A percentile compares a stretch with the other conserved stretches of the same genome.
These are phyloP conservation scores for Dimocarpus longan DNA, from an alignment of 345 rosid genomes.

Conservation along the genomic window DNA sequence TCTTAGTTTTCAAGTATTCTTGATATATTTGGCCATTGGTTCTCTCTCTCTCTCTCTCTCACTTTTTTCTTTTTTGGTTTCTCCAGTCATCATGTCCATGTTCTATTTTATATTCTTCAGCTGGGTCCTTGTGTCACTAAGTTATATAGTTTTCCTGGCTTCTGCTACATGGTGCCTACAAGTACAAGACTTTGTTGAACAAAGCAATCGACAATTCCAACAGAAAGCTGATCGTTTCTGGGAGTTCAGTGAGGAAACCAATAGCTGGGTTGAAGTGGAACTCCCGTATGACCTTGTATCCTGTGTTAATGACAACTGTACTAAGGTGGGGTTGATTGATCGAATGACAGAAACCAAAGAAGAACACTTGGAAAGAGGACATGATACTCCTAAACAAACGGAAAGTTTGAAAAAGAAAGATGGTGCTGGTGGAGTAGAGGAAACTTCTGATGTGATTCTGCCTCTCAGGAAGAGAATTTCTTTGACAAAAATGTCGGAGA, in stretches of 20 bases:
- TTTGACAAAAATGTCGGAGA: slow-evolving; percentile 57
- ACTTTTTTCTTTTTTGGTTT: slow-evolving; percentile 4
- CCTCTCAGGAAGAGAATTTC: slow-evolving; percentile 63
- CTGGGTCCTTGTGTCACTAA: slow-evolving; percentile 33
- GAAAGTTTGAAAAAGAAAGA: slow-evolving; percentile 24
- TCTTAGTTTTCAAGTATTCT: slow-evolving; percentile 30
- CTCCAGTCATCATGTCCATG: slow-evolving; percentile 35
- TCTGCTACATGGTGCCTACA: slow-evolving; percentile 39
- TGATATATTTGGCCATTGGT: slow-evolving; percentile 11
- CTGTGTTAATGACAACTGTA: slow-evolving; percentile 58
- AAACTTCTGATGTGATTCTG: slow-evolving; percentile 29
- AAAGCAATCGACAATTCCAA: slow-evolving; percentile 39
- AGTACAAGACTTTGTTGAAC: slow-evolving; percentile 29
- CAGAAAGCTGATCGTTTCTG: slow-evolving; percentile 67
- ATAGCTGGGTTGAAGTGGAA: slow-evolving; percentile 57
- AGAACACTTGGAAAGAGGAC: slow-evolving; percentile 15
- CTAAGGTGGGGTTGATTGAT: slow-evolving; percentile 51
- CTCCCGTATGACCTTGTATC: slow-evolving; percentile 68
- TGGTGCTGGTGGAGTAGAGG: slow-evolving; percentile 28
- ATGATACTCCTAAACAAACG: slow-evolving; percentile 19
- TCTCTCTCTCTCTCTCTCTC: slow-evolving; percentile 9
- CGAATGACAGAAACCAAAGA: slow-evolving; percentile 23
- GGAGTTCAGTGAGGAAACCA: slow-evolving; percentile 59
- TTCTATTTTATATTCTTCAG: slow-evolving; percentile 30
- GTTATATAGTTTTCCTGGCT: slow-evolving; percentile 21